Evolutionary conservation across 2,329 filamentous ascomycete species (phyloP), one percentile per base, ranked within the genome.

Genomic region (Gnomoniopsis sp.): DNA sequence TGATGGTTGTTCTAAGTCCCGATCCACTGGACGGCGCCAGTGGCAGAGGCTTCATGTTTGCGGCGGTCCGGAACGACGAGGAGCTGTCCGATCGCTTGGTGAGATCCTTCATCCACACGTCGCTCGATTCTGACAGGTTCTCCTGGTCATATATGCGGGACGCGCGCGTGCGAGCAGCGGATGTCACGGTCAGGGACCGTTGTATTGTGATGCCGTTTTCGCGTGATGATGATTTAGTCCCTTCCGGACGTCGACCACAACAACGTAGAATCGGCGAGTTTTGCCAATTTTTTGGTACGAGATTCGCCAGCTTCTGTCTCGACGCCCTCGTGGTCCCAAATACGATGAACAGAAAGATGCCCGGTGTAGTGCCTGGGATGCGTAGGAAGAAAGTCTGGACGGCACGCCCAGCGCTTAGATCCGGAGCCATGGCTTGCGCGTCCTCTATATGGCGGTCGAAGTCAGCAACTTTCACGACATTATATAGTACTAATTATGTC

Each of bases 301-400:
- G 34, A 30, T 61, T 53, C 46, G 57, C 61, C 36, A 67, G 61
- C 48, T 66, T 63, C 15, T 47, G 48, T 6, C 64, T 60, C 41
- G 65, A 67, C 6, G 64, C 58, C 3, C 62, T 50, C 19, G 65
- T 67, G 33, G 65, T 67, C 19, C 65, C 65, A 26, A 67, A 67
- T 8, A 67, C 61, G 17, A 66, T 15, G 43, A 65, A 65, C 1
- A 64, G 33, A 8, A 62, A 65, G 1, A 67, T 62, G 7, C 65
- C 65, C 14, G 65, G 65, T 8, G 63, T 62, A 33, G 65, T 66
- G 3, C 65, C 64, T 1, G 65, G 65, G 19, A 67, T 63, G 55
- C 62, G 64, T 11, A 67, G 51, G n/a, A 60, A 57, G 30, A 65
- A 41, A 7, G 60, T 60, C 14, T 52, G 51, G 23, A 51, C 38